phyloP scores from a whole-genome alignment of 2,329 filamentous ascomycete species.

The Aplosporella prunicola region DNA sequence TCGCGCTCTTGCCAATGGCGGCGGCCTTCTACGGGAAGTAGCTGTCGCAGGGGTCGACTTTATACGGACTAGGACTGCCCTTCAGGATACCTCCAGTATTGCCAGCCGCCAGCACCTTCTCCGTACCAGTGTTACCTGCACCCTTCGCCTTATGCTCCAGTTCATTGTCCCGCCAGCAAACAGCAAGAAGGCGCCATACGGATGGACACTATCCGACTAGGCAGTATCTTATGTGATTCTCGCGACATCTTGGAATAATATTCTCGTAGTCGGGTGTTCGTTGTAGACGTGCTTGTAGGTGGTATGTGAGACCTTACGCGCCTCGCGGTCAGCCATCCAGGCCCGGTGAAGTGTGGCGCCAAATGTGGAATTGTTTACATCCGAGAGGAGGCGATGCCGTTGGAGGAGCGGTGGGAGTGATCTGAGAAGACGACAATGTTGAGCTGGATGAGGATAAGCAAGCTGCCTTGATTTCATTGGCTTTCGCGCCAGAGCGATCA shows the following conservation, averaged over 20 bases:
- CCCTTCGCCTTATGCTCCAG: conserved; percentile 64
- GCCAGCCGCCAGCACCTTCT: conserved; percentile 62
- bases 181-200: conserved; percentile 90
- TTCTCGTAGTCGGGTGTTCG: conserved; percentile 98
- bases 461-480: conserved; percentile 15
- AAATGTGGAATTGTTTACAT: conserved; percentile 1
- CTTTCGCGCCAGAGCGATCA: conserved; percentile 9
- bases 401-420: conserved; percentile 13
- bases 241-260: conserved; percentile 97
- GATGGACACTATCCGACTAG: conserved; percentile 91
- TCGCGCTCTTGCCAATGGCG: conserved; percentile 96
- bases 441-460: conserved; percentile 18
- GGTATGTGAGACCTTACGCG: conserved; percentile 95
- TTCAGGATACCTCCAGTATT: conserved; percentile 96
- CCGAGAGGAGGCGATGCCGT: conserved; percentile 5
- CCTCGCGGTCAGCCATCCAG: conserved; percentile 90
- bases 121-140: conserved; percentile 44
- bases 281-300: conserved; percentile 99
- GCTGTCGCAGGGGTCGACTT: conserved; percentile 96
- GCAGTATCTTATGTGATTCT: conserved; percentile 98
- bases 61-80: conserved; percentile 93
- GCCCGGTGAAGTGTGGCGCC: conserved; percentile 13
- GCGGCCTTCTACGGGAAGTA: conserved; percentile 99
- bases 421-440: conserved; percentile 13
- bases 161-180: conserved; percentile 92